Conservation (phyloP, 352 stramenopile genomes). For the Globisporangium nodosum region DNA sequence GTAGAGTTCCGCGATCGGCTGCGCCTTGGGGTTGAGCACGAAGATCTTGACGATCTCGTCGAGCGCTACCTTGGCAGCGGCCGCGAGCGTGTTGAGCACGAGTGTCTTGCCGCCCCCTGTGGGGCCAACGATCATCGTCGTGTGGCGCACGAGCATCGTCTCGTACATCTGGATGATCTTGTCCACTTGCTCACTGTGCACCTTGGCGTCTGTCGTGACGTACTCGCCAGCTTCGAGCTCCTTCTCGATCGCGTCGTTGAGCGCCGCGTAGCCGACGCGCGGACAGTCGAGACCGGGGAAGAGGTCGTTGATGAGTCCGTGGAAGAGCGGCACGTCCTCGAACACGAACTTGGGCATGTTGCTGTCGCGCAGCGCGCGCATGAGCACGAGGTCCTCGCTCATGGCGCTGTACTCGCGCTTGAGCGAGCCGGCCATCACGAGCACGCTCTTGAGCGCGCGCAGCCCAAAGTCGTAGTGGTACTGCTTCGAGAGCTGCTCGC, state of each 20-base stretch:
- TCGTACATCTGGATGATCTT: constrained; percentile 98
- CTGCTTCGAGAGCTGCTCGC: constrained; percentile 93
- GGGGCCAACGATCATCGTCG: constrained; percentile 94
- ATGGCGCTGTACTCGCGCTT: constrained; percentile 92
- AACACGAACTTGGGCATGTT: constrained; percentile 98
- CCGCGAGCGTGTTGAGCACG: constrained; percentile 86
- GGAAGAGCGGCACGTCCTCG: constrained; percentile 93
- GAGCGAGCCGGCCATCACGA: constrained; percentile 92
- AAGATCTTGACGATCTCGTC: constrained; percentile 91
- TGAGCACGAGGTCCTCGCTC: constrained; percentile 93
- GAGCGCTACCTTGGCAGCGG: constrained; percentile 80
- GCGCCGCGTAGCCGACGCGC: constrained; percentile 87
- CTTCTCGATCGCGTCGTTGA: constrained; percentile 86
- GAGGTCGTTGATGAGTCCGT: constrained; percentile 93
- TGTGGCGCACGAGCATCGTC: constrained; percentile 94
- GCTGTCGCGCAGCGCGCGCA: constrained; percentile 92
- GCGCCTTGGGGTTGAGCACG: constrained; percentile 93
- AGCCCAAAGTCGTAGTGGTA: constrained; percentile 96
- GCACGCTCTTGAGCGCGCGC: constrained; percentile 90
- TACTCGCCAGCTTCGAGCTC: constrained; percentile 85
- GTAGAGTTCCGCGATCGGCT: constrained; percentile 92
- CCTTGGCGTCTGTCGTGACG: constrained; percentile 55
- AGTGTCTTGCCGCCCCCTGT: constrained; percentile 92
- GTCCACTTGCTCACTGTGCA: constrained; percentile 91
- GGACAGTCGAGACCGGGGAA: constrained; percentile 93